Evolutionary conservation across 768 basidiomycete species (phyloP).

Genomic region (Lactarius sanguifluus): DNA sequence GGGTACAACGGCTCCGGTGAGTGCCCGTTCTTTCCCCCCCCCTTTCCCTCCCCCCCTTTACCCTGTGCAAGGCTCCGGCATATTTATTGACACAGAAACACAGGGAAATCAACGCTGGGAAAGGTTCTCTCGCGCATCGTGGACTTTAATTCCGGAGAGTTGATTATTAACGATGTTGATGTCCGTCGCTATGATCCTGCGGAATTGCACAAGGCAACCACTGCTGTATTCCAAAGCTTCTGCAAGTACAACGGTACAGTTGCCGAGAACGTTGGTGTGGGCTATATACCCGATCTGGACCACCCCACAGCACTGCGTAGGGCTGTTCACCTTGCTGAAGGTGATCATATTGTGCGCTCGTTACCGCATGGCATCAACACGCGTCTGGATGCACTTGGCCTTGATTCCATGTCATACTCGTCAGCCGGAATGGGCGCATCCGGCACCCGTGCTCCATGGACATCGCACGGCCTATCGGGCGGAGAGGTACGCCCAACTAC

Average conservation of each 20-base stretch:
- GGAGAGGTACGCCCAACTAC: slow-evolving; percentile 61
- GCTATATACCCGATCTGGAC: slow-evolving; percentile 63
- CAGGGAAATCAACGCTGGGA: slow-evolving; percentile 86
- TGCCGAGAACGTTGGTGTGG: slow-evolving; percentile 84
- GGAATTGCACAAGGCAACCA: slow-evolving; percentile 71
- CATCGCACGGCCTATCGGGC: slow-evolving; percentile 72
- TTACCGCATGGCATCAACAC: slow-evolving; percentile 74
- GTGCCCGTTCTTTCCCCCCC: slow-evolving; percentile 28
- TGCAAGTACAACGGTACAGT: slow-evolving; percentile 76
- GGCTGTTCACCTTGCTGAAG: slow-evolving; percentile 74
- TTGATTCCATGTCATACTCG: slow-evolving; percentile 45
- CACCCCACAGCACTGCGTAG: slow-evolving; percentile 55
- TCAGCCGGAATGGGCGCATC: slow-evolving; percentile 40
- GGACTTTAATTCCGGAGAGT: slow-evolving; percentile 68
- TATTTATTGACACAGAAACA: neutral
- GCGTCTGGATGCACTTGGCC: slow-evolving; percentile 62
- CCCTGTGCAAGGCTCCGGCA: slow-evolving; percentile 2
- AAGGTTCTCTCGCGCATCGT: slow-evolving; percentile 76
- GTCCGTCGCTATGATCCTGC: slow-evolving; percentile 61
- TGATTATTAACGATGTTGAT: slow-evolving; percentile 70
- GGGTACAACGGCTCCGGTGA: slow-evolving; percentile 81
- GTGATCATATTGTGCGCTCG: slow-evolving; percentile 59
- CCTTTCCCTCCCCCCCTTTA: neutral
- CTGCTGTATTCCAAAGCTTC: slow-evolving; percentile 87
- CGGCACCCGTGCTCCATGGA: slow-evolving; percentile 39